Percentiles rank a stretch among this genome's conserved stretches.
Evolutionary conservation across 2,329 filamentous ascomycete genomes (phyloP).

Genomic region (Penicillium sp.): DNA sequence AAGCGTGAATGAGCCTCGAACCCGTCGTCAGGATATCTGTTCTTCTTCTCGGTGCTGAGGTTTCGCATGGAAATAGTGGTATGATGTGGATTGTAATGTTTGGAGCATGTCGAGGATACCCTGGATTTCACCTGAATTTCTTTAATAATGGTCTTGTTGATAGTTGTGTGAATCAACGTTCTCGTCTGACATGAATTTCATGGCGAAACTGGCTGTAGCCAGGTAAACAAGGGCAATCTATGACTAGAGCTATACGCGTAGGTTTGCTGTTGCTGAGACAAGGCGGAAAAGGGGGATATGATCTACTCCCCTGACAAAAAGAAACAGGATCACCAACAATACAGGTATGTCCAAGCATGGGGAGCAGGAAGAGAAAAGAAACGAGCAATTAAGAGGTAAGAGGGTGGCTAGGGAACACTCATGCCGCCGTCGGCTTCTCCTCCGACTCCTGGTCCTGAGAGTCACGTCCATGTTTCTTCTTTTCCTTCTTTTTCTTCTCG

Average conservation of each 20-base stretch:
- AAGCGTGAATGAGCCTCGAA: neutral
- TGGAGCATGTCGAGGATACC: neutral
- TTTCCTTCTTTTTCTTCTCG: conserved; percentile 69
- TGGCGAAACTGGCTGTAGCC: neutral
- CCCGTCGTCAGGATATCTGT: neutral
- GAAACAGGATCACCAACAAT: neutral
- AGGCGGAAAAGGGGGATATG: neutral
- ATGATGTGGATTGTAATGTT: neutral
- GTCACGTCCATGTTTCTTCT: conserved; percentile 44
- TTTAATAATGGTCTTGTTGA: neutral
- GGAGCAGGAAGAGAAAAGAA: neutral
- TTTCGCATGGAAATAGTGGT: neutral
- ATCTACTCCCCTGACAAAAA: neutral
- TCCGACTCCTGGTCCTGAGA: conserved; percentile 10
- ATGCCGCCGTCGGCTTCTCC: neutral
- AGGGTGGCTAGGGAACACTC: neutral
- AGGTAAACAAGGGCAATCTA: conserved; percentile 22
- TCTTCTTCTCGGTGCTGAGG: neutral
- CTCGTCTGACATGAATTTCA: neutral
- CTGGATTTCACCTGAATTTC: neutral
- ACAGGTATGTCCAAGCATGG: conserved; percentile 15
- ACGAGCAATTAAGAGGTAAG: neutral
- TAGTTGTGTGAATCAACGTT: neutral
- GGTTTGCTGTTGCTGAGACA: neutral
- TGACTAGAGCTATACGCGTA: conserved; percentile 4